These are phyloP conservation scores for Emmonsia crescens DNA, from an alignment of 2,329 filamentous ascomycete genomes.

Conservation along the genomic window DNA sequence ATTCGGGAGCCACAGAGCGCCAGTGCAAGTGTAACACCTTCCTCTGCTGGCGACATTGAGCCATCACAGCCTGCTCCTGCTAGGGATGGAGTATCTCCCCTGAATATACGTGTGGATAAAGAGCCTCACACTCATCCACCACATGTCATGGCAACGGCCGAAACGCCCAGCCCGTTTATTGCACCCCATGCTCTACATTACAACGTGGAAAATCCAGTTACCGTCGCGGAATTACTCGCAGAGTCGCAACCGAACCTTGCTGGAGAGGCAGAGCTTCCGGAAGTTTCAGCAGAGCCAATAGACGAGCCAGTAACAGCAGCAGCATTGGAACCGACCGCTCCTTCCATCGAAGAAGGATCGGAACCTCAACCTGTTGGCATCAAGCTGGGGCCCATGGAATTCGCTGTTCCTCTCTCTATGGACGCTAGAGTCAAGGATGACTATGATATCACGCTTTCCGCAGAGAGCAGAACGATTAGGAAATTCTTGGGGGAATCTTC, in stretches of 20 bases:
- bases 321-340: background rate
- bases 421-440: conserved; percentile 34
- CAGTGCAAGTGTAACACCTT: conserved; percentile 30
- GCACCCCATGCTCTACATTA: conserved; percentile 20
- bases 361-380: conserved; percentile 21
- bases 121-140: conserved; percentile 16
- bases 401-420: conserved; percentile 33
- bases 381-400: conserved; percentile 29
- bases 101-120: conserved; percentile 28
- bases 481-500: conserved; percentile 18
- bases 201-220: conserved; percentile 7
- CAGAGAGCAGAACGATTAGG: conserved; percentile 21
- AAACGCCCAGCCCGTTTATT: conserved; percentile 18
- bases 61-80: conserved; percentile 19
- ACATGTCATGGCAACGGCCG: conserved; percentile 10
- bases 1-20: conserved; percentile 13
- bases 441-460: conserved; percentile 26
- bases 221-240: conserved; percentile 2
- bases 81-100: conserved; percentile 23
- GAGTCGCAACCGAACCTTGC: conserved; percentile 1
- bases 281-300: background rate
- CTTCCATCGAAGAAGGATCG: conserved; percentile 15
- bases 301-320: background rate
- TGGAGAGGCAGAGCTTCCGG: conserved; percentile 1
- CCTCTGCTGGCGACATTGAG: conserved; percentile 33